These are phyloP conservation scores for Cucurbita ficifolia DNA, from an alignment of 306 rosid species.

Conservation along the genomic window DNA sequence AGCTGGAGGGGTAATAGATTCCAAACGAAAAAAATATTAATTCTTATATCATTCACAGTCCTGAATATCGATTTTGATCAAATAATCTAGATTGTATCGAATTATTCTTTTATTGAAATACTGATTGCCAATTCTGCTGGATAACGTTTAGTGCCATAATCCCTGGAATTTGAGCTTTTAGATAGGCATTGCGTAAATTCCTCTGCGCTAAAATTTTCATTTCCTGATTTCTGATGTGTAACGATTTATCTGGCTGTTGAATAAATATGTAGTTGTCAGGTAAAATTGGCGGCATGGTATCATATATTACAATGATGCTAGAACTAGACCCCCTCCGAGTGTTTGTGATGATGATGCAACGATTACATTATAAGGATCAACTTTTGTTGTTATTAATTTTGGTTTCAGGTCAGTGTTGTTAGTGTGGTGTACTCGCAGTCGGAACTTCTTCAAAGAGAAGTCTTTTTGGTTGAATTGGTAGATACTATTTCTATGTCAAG, in stretches of 20 bases:
- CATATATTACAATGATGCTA: neutral
- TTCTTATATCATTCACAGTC: neutral
- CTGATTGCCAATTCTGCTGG: neutral
- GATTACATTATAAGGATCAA: neutral
- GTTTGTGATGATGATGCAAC: neutral
- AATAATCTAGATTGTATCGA: neutral
- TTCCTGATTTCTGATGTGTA: neutral
- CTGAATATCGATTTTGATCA: neutral
- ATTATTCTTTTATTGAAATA: neutral
- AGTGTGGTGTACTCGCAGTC: constrained; percentile 91
- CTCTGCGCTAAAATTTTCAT: neutral
- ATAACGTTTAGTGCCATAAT: neutral
- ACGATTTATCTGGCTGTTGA: neutral
- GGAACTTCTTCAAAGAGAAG: constrained; percentile 86
- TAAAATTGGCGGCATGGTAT: neutral
- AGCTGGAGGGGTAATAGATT: neutral
- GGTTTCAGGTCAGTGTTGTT: constrained; percentile 68
- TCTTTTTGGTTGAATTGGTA: constrained; percentile 76
- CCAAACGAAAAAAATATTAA: neutral
- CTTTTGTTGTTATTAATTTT: neutral
- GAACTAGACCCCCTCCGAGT: neutral
- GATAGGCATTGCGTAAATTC: neutral
- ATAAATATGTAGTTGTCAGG: neutral
- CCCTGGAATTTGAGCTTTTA: neutral
- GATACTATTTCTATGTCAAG: constrained; percentile 68